These are phyloP conservation scores for Coprinopsis marcescibilis DNA, from an alignment of 768 basidiomycete species.

Conservation along the genomic window DNA sequence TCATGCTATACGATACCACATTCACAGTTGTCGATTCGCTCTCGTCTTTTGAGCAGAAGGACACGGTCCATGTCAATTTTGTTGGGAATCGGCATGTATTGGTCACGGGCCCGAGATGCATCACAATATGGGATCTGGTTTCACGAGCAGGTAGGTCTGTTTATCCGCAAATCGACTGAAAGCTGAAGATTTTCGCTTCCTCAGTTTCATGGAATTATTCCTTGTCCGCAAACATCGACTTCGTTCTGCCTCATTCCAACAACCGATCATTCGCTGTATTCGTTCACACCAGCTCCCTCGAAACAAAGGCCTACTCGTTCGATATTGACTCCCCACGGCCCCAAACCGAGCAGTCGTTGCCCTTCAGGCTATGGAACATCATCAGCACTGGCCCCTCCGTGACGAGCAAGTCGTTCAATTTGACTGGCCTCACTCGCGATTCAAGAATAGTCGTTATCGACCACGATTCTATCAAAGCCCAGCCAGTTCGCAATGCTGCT, in stretches of 20 bases:
- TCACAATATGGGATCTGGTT: constrained; percentile 73
- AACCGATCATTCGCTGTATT: constrained; percentile 59
- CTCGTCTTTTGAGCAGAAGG: constrained; percentile 47
- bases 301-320: constrained; percentile 46
- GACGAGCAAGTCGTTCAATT: constrained; percentile 36
- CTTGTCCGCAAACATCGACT: constrained; percentile 30
- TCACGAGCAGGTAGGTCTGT: constrained; percentile 47
- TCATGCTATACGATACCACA: constrained; percentile 70
- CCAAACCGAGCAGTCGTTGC: constrained; percentile 38
- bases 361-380: constrained; percentile 57
- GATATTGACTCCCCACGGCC: constrained; percentile 39
- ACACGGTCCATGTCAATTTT: constrained; percentile 48
- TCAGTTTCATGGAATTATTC: constrained; percentile 58
- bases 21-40: constrained; percentile 56
- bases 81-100: constrained; percentile 70
- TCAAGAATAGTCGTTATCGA: constrained; percentile 70
- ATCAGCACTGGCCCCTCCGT: constrained; percentile 26
- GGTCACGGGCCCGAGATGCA: constrained; percentile 38
- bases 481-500: constrained; percentile 7
- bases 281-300: constrained; percentile 25
- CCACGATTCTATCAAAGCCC: constrained; percentile 18
- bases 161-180: not conserved
- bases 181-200: constrained; percentile 5
- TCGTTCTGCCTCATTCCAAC: constrained; percentile 49
- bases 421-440: constrained; percentile 64